Conservation (phyloP, 1,284 basidiomycete species). For the Melanopsichium pennsylvanicum region DNA sequence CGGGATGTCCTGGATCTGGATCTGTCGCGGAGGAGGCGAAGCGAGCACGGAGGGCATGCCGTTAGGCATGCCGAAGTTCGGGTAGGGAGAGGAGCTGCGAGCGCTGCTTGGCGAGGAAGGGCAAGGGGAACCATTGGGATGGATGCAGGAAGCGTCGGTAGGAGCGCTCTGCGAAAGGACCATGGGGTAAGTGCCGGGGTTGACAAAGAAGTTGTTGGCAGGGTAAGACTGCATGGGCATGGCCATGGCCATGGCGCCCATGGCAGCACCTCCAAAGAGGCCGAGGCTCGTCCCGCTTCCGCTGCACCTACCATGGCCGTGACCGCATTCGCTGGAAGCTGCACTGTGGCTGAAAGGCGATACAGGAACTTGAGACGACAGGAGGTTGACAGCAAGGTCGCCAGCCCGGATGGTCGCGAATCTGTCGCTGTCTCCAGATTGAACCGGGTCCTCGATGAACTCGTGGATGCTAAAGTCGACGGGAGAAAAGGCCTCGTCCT, state of each 20-base stretch:
- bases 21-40: constrained; percentile 31
- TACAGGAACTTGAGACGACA: constrained; percentile 9
- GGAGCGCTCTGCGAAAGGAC: constrained; percentile 42
- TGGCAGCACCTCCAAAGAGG: constrained; percentile 16
- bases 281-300: constrained; percentile 39
- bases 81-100: constrained; percentile 40
- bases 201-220: constrained; percentile 18
- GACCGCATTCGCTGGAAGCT: constrained; percentile 7
- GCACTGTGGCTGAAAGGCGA: constrained; percentile 17
- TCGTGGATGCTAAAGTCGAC: constrained; percentile 52
- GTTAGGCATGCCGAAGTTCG: constrained; percentile 14
- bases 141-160: constrained; percentile 24
- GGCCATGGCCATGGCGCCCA: constrained; percentile 3
- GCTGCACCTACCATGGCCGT: constrained; percentile 18
- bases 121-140: constrained; percentile 37
- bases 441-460: constrained; percentile 48
- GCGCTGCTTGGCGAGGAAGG: constrained; percentile 44
- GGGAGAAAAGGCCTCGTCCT: constrained; percentile 8
- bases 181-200: constrained; percentile 29
- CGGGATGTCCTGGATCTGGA: constrained; percentile 38
- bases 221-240: constrained; percentile 21
- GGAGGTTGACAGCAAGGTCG: background rate
- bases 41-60: constrained; percentile 28
- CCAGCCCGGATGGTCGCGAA: constrained; percentile 2
- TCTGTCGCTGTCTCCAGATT: constrained; percentile 7